These are phyloP conservation scores for Strobilomyces echinocephalus DNA, from an alignment of 768 basidiomycete species.

Conservation along the genomic window DNA sequence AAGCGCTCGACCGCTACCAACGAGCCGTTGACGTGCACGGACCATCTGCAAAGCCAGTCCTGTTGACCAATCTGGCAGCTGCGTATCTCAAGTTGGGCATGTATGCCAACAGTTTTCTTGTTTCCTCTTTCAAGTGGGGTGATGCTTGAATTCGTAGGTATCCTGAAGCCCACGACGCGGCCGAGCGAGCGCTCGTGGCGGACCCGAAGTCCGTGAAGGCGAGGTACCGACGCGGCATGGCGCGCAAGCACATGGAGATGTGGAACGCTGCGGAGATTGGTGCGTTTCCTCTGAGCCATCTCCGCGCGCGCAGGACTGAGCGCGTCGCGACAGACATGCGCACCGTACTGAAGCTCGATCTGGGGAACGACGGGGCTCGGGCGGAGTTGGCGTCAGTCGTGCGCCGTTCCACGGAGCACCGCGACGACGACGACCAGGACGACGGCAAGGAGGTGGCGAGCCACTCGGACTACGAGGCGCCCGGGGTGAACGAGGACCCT, in stretches of 20 bases:
- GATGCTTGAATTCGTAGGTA: conserved; percentile 14
- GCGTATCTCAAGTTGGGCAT: conserved; percentile 40
- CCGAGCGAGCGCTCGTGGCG: conserved; percentile 22
- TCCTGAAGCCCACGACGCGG: conserved; percentile 27
- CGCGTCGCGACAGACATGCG: conserved; percentile 24
- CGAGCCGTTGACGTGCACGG: conserved; percentile 37
- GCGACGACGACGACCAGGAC: background rate
- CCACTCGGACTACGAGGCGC: conserved; percentile 14
- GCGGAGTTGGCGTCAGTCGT: conserved; percentile 13
- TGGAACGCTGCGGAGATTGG: conserved; percentile 21
- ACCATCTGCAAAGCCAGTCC: conserved; percentile 27
- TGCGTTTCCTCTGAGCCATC: background rate
- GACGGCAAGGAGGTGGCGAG: background rate
- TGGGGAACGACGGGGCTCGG: conserved; percentile 16
- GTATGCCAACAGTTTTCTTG: conserved; percentile 14
- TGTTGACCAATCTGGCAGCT: conserved; percentile 40
- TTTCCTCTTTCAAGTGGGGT: too few relatives aligned
- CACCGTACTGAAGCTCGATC: conserved; percentile 25
- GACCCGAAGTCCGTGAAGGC: conserved; percentile 34
- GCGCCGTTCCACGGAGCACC: background rate
- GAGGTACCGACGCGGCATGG: conserved; percentile 32
- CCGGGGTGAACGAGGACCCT: conserved; percentile 24
- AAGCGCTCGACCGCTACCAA: conserved; percentile 39
- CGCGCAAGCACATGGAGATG: conserved; percentile 26
- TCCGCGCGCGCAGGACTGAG: background rate